phyloP scores from a whole-genome alignment of 1,284 basidiomycete species.

The Malassezia cuniculi region DNA sequence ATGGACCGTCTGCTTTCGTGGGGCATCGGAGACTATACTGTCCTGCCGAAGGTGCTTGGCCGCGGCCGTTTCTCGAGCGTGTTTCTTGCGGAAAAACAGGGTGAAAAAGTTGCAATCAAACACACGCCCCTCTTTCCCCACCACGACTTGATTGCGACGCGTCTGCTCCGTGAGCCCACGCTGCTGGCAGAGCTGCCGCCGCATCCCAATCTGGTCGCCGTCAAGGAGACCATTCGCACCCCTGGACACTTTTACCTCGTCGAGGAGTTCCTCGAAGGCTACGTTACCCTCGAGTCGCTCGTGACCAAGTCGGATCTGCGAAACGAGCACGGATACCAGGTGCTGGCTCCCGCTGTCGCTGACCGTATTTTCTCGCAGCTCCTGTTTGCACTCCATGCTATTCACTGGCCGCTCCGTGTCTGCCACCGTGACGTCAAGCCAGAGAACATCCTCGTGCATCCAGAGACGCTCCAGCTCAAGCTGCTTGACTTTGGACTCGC shows the following conservation, averaged over 20 bases:
- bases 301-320: constrained; percentile 18
- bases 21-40: constrained; percentile 42
- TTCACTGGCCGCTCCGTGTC: constrained; percentile 50
- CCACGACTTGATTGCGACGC: constrained; percentile 51
- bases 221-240: constrained; percentile 51
- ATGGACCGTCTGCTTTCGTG: constrained; percentile 37
- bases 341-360: constrained; percentile 37
- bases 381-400: constrained; percentile 49
- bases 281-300: constrained; percentile 45
- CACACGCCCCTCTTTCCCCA: constrained; percentile 53
- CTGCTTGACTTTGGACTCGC: constrained; percentile 53
- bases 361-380: constrained; percentile 50
- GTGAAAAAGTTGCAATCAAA: constrained; percentile 49
- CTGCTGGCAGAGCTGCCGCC: constrained; percentile 51
- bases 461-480: constrained; percentile 45
- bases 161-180: constrained; percentile 51
- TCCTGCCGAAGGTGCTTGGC: constrained; percentile 41
- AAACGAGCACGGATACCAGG: constrained; percentile 20
- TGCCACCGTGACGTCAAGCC: constrained; percentile 53
- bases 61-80: constrained; percentile 44
- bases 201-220: constrained; percentile 51
- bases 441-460: constrained; percentile 48
- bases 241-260: constrained; percentile 53
- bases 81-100: constrained; percentile 40
- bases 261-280: constrained; percentile 49